Conservation (phyloP, 2,329 filamentous ascomycete genomes). For the Cercospora nicotianae region DNA sequence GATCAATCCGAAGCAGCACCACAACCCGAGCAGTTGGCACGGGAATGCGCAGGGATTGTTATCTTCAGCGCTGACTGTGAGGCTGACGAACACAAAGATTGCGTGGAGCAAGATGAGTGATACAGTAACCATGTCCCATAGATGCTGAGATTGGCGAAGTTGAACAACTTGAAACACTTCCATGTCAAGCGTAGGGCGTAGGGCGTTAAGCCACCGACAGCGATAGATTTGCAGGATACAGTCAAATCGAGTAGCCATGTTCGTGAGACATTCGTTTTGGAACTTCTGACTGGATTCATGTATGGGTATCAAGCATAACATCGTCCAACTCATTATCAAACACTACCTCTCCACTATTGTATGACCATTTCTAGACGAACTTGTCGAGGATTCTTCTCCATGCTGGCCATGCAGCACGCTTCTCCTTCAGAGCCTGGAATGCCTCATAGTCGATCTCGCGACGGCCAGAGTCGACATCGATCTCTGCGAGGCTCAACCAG, state of each 20-base stretch:
- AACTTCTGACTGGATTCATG: background rate
- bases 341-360: background rate
- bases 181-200: background rate
- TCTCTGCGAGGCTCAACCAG: constrained; percentile 60
- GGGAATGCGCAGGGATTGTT: background rate
- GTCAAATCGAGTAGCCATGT: background rate
- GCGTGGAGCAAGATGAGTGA: background rate
- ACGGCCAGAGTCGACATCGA: constrained; percentile 67
- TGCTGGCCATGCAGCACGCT: constrained; percentile 53
- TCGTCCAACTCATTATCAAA: background rate
- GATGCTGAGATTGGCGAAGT: background rate
- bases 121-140: background rate
- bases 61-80: background rate
- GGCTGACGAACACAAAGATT: background rate
- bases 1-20: background rate
- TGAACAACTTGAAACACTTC: background rate
- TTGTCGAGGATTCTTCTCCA: constrained; percentile 46
- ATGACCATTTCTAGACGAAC: constrained; percentile 26
- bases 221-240: background rate
- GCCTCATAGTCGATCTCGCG: constrained; percentile 65
- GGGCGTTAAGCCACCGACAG: background rate
- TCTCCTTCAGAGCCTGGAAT: constrained; percentile 57
- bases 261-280: background rate
- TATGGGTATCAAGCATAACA: constrained; percentile 7
- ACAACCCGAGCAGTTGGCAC: background rate